A percentile compares a stretch with the other conserved stretches of the same genome.
These are phyloP conservation scores for Vitis rupestris DNA, from an alignment of 164 flowering plant species.

Conservation along the genomic window DNA sequence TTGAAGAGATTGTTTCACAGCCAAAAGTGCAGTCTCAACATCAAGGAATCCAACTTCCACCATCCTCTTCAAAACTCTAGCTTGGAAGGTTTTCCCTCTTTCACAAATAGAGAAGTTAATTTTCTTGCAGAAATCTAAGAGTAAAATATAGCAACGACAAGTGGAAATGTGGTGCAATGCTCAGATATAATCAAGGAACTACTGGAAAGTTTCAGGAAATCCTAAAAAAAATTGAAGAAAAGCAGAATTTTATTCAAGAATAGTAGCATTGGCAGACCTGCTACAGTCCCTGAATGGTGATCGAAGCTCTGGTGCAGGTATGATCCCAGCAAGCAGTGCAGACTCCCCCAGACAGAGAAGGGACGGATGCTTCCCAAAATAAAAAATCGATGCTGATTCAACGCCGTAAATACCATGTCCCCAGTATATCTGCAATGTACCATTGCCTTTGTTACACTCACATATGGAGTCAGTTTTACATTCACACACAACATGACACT, in stretches of 20 bases:
- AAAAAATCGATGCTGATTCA: slow-evolving; percentile 44
- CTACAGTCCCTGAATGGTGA: slow-evolving; percentile 42
- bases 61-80: slow-evolving; percentile 52
- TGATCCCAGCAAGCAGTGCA: slow-evolving; percentile 49
- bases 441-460: slow-evolving; percentile 1
- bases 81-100: slow-evolving; percentile 47
- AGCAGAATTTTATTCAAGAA: too few relatives aligned
- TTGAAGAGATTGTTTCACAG: slow-evolving; percentile 29
- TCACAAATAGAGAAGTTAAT: slow-evolving; percentile 6
- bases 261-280: slow-evolving; percentile 26
- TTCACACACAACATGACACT: too few relatives aligned
- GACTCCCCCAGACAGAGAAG: slow-evolving; percentile 43
- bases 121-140: not conserved
- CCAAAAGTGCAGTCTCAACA: slow-evolving; percentile 30
- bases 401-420: slow-evolving; percentile 52
- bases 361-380: slow-evolving; percentile 48
- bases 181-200: too few relatives aligned
- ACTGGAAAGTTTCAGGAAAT: too few relatives aligned
- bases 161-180: too few relatives aligned
- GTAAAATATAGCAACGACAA: too few relatives aligned
- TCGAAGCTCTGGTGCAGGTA: slow-evolving; percentile 50
- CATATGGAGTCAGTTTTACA: too few relatives aligned
- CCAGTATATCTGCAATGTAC: slow-evolving; percentile 42
- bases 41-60: slow-evolving; percentile 44
- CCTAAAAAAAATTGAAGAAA: too few relatives aligned